Evolutionary conservation across 1,284 basidiomycete species (phyloP).

Genomic region (Sporisorium exsertum): DNA sequence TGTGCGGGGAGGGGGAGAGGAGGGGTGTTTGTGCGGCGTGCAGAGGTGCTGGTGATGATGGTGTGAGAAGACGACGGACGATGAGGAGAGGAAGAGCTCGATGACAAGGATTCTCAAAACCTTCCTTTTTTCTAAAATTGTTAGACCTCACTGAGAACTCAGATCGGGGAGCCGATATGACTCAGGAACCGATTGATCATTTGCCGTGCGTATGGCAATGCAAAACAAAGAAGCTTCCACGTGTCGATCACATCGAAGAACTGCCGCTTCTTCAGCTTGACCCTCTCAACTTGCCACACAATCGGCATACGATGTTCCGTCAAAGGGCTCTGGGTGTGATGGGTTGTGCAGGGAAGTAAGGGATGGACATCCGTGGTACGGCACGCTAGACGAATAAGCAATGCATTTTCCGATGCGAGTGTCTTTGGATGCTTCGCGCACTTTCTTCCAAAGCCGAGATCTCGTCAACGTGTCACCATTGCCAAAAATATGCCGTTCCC

Average conservation of each 20-base stretch:
- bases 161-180: background rate
- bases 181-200: background rate
- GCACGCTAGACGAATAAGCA: background rate
- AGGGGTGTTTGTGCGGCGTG: background rate
- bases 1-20: background rate
- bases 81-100: background rate
- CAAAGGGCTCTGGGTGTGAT: too few relatives aligned
- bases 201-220: conserved; percentile 13
- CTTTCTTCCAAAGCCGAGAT: background rate
- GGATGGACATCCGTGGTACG: too few relatives aligned
- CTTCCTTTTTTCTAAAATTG: conserved; percentile 4
- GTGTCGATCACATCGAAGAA: conserved; percentile 32
- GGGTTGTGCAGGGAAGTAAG: too few relatives aligned
- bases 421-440: background rate
- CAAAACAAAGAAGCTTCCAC: conserved; percentile 31
- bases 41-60: background rate
- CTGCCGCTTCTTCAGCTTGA: background rate
- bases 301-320: too few relatives aligned
- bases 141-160: background rate
- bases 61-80: background rate
- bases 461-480: background rate
- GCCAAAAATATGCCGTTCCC: background rate
- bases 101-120: conserved; percentile 5
- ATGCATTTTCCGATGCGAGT: background rate
- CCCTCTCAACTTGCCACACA: background rate